Conservation (phyloP, 352 stramenopile genomes). For the Plasmopara muralis region DNA sequence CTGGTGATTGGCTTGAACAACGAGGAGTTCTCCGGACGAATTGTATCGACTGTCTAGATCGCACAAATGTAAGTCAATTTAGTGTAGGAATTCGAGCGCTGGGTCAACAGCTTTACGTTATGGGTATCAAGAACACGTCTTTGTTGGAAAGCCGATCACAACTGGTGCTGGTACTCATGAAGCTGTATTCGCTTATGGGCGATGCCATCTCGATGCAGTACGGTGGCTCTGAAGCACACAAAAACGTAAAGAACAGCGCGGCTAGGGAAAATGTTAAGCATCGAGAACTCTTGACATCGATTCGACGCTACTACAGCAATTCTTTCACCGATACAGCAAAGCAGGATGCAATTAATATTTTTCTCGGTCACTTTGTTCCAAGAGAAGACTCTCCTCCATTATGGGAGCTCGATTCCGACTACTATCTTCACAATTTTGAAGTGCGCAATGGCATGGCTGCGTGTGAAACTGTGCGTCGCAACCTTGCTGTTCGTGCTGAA, state of each 20-base stretch:
- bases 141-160: constrained; percentile 84
- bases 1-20: constrained; percentile 92
- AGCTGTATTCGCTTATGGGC: constrained; percentile 97
- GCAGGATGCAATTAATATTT: constrained; percentile 99
- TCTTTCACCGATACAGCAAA: constrained; percentile 98
- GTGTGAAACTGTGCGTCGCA: constrained; percentile 57
- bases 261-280: constrained; percentile 88
- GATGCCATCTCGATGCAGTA: constrained; percentile 99
- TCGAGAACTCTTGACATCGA: constrained; percentile 97
- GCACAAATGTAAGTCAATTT: constrained; percentile 85
- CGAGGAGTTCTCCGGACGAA: constrained; percentile 97
- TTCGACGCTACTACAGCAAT: constrained; percentile 99
- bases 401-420: constrained; percentile 85
- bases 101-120: constrained; percentile 94
- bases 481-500: constrained; percentile 54
- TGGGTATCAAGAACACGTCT: constrained; percentile 91
- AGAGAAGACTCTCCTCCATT: constrained; percentile 53
- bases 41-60: constrained; percentile 95
- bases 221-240: constrained; percentile 97
- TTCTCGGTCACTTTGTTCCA: constrained; percentile 92
- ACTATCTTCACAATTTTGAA: constrained; percentile 89
- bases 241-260: constrained; percentile 94
- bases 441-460: constrained; percentile 61
- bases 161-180: constrained; percentile 95
- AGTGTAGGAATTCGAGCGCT: constrained; percentile 87